phyloP scores from a whole-genome alignment of 345 rosid genomes.

The Ceriops tagal region DNA sequence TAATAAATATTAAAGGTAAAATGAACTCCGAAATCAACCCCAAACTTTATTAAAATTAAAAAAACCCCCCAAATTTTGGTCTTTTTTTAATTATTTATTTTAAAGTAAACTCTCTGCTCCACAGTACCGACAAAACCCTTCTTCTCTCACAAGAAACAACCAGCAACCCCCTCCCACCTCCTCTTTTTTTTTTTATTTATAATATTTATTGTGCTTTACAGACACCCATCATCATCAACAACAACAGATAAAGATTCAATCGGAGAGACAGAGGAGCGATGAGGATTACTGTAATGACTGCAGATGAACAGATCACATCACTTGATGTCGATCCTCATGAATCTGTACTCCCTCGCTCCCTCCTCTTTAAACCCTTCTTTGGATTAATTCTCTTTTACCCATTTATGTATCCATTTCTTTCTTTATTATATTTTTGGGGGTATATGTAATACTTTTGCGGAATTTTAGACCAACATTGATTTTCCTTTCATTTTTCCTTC shows the following conservation, averaged over 20 bases:
- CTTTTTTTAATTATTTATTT: too few species aligned
- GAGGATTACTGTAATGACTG: constrained; percentile 91
- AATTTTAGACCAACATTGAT: constrained; percentile 1
- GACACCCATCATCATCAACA: too few species aligned
- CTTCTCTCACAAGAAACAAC: constrained; percentile 3
- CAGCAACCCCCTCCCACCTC: too few species aligned
- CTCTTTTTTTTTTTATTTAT: too few species aligned
- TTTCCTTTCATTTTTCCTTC: neutral
- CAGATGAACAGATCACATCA: constrained; percentile 76
- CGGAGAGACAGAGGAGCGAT: constrained; percentile 25
- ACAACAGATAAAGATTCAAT: neutral
- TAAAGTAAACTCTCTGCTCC: neutral
- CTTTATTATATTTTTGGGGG: neutral
- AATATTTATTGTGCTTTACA: too few species aligned
- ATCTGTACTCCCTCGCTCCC: constrained; percentile 39
- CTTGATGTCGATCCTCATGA: constrained; percentile 85
- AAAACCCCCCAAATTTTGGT: too few species aligned
- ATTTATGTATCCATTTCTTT: neutral
- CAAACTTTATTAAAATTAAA: too few species aligned
- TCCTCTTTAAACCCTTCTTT: constrained; percentile 26
- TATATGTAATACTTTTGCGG: neutral
- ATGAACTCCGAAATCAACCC: too few species aligned
- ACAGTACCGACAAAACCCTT: neutral
- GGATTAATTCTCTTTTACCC: neutral
- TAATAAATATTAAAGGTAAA: too few species aligned